Conservation (phyloP, 192 early-diverging fungal genomes). For the Pilobolus umbonatus region DNA sequence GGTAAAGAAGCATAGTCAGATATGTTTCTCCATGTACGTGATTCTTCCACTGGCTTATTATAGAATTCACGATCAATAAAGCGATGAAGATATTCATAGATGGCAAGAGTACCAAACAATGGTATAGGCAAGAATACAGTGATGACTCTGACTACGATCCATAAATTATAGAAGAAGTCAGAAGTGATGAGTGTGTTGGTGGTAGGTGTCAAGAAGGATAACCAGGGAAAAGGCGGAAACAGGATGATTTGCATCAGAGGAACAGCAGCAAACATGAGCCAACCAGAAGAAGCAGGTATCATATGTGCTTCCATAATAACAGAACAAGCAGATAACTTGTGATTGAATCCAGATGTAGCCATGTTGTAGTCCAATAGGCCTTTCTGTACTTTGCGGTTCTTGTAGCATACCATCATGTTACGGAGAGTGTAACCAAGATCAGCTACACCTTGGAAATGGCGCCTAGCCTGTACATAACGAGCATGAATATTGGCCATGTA, state of each 20-base stretch:
- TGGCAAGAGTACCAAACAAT: conserved; percentile 31
- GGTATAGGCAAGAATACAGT: conserved; percentile 39
- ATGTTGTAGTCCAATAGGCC: not conserved
- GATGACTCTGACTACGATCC: conserved; percentile 37
- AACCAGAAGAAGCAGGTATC: conserved; percentile 48
- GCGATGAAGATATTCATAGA: conserved; percentile 42
- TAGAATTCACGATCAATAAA: conserved; percentile 38
- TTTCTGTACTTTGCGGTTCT: not conserved
- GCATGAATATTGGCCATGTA: conserved; percentile 50
- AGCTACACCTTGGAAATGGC: conserved; percentile 69
- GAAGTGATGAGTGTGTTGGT: conserved; percentile 35
- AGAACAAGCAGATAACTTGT: conserved; percentile 35
- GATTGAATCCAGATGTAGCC: conserved; percentile 17
- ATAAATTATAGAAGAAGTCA: conserved; percentile 34
- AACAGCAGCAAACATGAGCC: conserved; percentile 51
- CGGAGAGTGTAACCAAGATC: conserved; percentile 61
- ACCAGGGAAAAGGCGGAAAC: conserved; percentile 26
- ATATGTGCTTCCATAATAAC: conserved; percentile 50
- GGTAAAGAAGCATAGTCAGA: conserved; percentile 38
- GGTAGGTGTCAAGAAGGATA: conserved; percentile 16
- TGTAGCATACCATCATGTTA: not conserved
- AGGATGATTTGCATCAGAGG: conserved; percentile 42
- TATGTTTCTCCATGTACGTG: conserved; percentile 30
- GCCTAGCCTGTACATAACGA: conserved; percentile 64
- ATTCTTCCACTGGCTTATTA: conserved; percentile 20